Evolutionary conservation across 345 rosid species (phyloP).

Genomic region (Orychophragmus violaceus): DNA sequence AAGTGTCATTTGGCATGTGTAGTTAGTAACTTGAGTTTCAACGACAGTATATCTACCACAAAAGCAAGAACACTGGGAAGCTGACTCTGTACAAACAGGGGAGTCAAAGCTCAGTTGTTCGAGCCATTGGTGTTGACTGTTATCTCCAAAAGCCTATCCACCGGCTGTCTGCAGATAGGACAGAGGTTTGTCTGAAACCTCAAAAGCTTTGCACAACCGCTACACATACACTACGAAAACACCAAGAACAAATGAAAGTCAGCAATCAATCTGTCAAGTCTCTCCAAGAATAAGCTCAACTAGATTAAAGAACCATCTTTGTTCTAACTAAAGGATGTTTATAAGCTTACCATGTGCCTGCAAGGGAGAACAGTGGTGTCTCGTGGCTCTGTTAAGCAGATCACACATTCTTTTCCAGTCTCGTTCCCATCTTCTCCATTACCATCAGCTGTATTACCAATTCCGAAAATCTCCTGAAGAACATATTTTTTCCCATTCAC

Average conservation of each 20-base stretch:
- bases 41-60: neutral
- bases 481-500: constrained; percentile 59
- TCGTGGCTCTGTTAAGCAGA: constrained; percentile 78
- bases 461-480: constrained; percentile 87
- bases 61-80: neutral
- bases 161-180: constrained; percentile 88
- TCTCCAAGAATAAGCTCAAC: neutral
- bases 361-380: constrained; percentile 85
- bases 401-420: constrained; percentile 77
- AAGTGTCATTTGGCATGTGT: neutral
- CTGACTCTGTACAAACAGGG: neutral
- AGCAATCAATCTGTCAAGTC: neutral
- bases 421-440: constrained; percentile 51
- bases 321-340: too few relatives aligned
- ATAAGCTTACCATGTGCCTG: constrained; percentile 72
- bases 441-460: constrained; percentile 52
- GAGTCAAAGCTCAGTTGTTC: neutral
- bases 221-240: constrained; percentile 77
- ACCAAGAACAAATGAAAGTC: neutral
- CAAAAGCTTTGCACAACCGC: constrained; percentile 81
- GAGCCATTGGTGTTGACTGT: constrained; percentile 41
- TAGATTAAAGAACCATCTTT: neutral
- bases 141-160: constrained; percentile 78
- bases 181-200: constrained; percentile 75
- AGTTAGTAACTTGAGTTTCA: neutral